Evolutionary conservation across 345 rosid species (phyloP).

Genomic region (Mangifera indica): DNA sequence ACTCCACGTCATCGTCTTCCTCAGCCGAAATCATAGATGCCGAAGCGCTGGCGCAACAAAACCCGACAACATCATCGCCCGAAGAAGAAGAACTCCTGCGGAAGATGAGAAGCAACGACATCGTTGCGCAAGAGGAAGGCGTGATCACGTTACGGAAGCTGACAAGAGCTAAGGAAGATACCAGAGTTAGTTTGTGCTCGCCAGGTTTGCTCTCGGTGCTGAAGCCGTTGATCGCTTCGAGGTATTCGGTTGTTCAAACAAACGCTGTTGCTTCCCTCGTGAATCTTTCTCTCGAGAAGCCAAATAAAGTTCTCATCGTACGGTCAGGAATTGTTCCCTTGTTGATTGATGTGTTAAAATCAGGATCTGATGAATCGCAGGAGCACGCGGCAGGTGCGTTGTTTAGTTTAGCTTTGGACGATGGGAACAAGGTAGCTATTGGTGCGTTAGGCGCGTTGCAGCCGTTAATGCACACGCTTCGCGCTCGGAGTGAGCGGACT

Average conservation of each 20-base stretch:
- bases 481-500: constrained; percentile 58
- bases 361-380: constrained; percentile 67
- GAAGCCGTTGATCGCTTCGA: constrained; percentile 48
- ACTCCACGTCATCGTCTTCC: constrained; percentile 51
- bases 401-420: constrained; percentile 76
- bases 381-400: constrained; percentile 82
- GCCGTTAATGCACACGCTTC: constrained; percentile 64
- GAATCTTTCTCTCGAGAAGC: constrained; percentile 66
- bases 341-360: constrained; percentile 58
- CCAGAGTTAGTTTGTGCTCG: constrained; percentile 56
- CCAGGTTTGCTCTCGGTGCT: constrained; percentile 49
- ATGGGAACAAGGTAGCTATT: constrained; percentile 76
- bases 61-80: constrained; percentile 25
- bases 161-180: constrained; percentile 55
- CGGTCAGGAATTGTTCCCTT: constrained; percentile 70
- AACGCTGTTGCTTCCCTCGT: constrained; percentile 73
- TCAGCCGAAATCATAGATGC: constrained; percentile 42
- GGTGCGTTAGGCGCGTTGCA: constrained; percentile 82
- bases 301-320: constrained; percentile 63
- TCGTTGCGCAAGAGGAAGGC: constrained; percentile 64
- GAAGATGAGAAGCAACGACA: constrained; percentile 50
- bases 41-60: constrained; percentile 19
- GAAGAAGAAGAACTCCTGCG: constrained; percentile 54
- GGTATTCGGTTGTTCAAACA: constrained; percentile 60
- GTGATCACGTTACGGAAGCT: constrained; percentile 50